Evolutionary conservation across 495 filamentous ascomycete species (phyloP).

Genomic region (Penicillium simplicissimum): DNA sequence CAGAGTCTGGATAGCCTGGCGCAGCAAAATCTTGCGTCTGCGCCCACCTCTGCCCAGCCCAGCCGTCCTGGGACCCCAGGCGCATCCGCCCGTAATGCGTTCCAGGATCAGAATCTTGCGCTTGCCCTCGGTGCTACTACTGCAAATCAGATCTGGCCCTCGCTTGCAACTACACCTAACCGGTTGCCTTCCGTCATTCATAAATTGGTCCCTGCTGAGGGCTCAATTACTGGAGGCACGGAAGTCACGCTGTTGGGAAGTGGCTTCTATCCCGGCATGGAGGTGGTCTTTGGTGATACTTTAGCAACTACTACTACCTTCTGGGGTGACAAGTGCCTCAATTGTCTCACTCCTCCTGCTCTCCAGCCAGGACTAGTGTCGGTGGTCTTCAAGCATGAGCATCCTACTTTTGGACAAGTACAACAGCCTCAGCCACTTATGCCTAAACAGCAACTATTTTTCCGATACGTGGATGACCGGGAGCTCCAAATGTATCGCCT

Average conservation of each 20-base stretch:
- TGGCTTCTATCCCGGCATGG: slow-evolving; percentile 75
- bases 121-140: slow-evolving; percentile 35
- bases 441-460: slow-evolving; percentile 60
- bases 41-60: slow-evolving; percentile 63
- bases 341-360: slow-evolving; percentile 79
- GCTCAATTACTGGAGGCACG: slow-evolving; percentile 76
- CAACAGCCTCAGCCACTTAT: slow-evolving; percentile 47
- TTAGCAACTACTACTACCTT: slow-evolving; percentile 77
- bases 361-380: slow-evolving; percentile 66
- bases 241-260: slow-evolving; percentile 83
- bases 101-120: slow-evolving; percentile 40
- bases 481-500: slow-evolving; percentile 64
- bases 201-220: slow-evolving; percentile 79
- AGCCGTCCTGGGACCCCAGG: slow-evolving; percentile 50
- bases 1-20: slow-evolving; percentile 59
- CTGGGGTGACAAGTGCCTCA: slow-evolving; percentile 80
- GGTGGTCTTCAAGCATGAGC: slow-evolving; percentile 70
- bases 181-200: slow-evolving; percentile 61
- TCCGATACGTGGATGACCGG: slow-evolving; percentile 78
- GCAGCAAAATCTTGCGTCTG: slow-evolving; percentile 60
- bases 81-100: slow-evolving; percentile 45
- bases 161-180: slow-evolving; percentile 41
- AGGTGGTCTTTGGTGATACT: slow-evolving; percentile 82
- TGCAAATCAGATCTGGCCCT: slow-evolving; percentile 43
- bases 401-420: slow-evolving; percentile 50